Evolutionary conservation across 2,329 filamentous ascomycete species (phyloP), one percentile per base, ranked within the genome.

Genomic region (Fusarium pseudograminearum): DNA sequence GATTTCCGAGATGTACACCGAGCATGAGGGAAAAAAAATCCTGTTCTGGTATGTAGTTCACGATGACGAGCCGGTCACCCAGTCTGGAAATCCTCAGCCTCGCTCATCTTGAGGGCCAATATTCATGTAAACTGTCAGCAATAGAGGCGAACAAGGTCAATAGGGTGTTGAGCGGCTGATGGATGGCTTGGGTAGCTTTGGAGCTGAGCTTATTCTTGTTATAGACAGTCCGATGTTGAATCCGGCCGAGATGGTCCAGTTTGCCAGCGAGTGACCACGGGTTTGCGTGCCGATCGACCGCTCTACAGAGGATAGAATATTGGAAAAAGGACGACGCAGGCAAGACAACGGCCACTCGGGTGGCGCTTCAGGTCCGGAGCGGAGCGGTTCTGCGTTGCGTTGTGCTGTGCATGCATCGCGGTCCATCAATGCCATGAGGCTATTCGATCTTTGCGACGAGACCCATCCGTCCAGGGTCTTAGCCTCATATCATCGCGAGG

Each of bases 151-250:
- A 33, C 36, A 40, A 41, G 28, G 44, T 59, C 36, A 65, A 45
- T 61, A 54, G 61, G 62, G 62, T 65, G 65, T 69, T 44, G 38
- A 34, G 61, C 18, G 31, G 33, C 65, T 69, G 50, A 50, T 61
- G 62, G 62, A 57, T 57, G 66, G 61, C 31, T 58, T 46, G 38
- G 50, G 48, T 52, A 52, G 48, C 33, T 52, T 60, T 41, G 50
- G 52, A 38, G 44, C 48, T 54, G 54, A 57, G 56, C 42, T 44
- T 51, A 51, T 70, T 66, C 61, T 70, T 61, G 61, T 67, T 61
- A 54, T 16, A 58, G 66, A 45, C 47, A 61, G 42, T 38, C 65
- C 59, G 53, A 61, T 33, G 60, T 69, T 59, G 46, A 61, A 54
- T 53, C 48, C 20, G 41, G 48, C 16, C 54, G 44, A n/a, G 36